Conservation (phyloP, 2,329 filamentous ascomycete species). For the Periconia macrospinosa region DNA sequence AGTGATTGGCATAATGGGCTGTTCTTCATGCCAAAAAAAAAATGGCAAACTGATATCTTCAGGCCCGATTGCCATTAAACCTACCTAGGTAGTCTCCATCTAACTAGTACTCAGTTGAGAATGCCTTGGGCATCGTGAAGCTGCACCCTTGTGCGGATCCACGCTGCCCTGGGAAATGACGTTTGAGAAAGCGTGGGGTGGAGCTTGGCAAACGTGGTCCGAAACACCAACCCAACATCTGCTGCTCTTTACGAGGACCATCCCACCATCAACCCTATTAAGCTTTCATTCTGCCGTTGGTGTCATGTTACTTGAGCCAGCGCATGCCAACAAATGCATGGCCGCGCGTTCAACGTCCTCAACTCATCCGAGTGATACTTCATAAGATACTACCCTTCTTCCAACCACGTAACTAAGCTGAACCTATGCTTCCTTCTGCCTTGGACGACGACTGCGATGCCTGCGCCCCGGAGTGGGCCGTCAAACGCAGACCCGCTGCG, state of each 20-base stretch:
- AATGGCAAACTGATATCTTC: too few relatives aligned
- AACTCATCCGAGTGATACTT: conserved; percentile 18
- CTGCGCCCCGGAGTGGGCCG: conserved; percentile 57
- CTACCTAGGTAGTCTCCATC: too few relatives aligned
- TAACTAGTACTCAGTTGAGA: too few relatives aligned
- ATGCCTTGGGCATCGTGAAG: background rate
- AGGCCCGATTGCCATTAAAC: too few relatives aligned
- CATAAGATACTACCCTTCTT: conserved; percentile 6
- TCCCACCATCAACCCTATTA: background rate
- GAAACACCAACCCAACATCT: background rate
- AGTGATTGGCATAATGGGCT: background rate
- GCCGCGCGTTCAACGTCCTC: conserved; percentile 20
- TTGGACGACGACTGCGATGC: conserved; percentile 57
- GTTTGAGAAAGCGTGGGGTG: conserved; percentile 3
- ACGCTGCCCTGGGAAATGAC: conserved; percentile 1
- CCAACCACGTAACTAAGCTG: conserved; percentile 3
- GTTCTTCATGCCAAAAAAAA: background rate
- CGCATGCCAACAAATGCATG: conserved; percentile 23
- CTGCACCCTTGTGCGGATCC: conserved; percentile 1
- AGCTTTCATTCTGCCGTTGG: background rate
- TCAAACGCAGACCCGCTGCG: conserved; percentile 49
- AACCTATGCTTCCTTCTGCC: conserved; percentile 31
- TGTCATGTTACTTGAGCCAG: conserved; percentile 15
- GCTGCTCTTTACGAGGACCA: background rate
- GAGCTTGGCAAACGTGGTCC: background rate